Conservation (phyloP, 1,284 basidiomycete species). For the Pyrrhoderma lamaoense region DNA sequence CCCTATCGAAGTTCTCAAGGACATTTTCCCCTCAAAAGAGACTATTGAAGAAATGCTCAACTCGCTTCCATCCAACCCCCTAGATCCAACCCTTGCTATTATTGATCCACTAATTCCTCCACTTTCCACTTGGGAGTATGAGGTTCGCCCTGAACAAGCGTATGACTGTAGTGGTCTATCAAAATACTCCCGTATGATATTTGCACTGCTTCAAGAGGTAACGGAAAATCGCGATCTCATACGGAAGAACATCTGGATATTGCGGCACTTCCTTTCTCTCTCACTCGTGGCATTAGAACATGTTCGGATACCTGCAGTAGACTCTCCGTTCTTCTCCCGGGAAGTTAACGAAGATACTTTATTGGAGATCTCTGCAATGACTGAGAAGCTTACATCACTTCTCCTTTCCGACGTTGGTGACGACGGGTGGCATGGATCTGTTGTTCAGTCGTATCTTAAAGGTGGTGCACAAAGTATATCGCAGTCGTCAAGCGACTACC, state of each 20-base stretch:
- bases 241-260: slow-evolving; percentile 51
- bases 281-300: slow-evolving; percentile 51
- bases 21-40: slow-evolving; percentile 46
- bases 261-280: slow-evolving; percentile 58
- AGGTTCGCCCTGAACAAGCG: slow-evolving; percentile 2
- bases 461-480: slow-evolving; percentile 17
- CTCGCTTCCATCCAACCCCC: slow-evolving; percentile 38
- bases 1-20: slow-evolving; percentile 32
- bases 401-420: slow-evolving; percentile 46
- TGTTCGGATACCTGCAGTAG: slow-evolving; percentile 40
- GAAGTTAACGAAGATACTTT: slow-evolving; percentile 34
- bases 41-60: slow-evolving; percentile 44
- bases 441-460: slow-evolving; percentile 31
- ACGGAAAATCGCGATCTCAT: slow-evolving; percentile 56
- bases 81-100: slow-evolving; percentile 54
- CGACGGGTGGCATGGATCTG: slow-evolving; percentile 44
- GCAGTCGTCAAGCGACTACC: too few species aligned
- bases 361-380: slow-evolving; percentile 39
- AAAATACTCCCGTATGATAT: slow-evolving; percentile 57
- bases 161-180: slow-evolving; percentile 48
- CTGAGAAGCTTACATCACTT: slow-evolving; percentile 63
- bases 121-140: slow-evolving; percentile 23
- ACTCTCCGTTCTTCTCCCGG: slow-evolving; percentile 42
- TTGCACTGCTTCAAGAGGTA: slow-evolving; percentile 55
- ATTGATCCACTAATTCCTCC: slow-evolving; percentile 54